Base-by-base conservation (phyloP, 2,329 filamentous ascomycete genomes). In the Cryoendolithus antarcticus region DNA sequence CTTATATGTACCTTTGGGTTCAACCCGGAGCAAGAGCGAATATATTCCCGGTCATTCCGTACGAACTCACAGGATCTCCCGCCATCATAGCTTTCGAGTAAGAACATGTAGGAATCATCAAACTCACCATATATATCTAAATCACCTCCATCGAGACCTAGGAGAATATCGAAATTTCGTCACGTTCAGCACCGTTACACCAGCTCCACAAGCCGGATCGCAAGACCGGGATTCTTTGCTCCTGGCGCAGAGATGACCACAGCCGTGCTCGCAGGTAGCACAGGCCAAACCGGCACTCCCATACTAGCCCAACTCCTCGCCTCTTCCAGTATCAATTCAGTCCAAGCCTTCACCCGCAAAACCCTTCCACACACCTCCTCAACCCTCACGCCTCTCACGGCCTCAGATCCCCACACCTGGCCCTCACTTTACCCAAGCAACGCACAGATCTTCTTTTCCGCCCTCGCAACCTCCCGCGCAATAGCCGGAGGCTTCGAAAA, bases 401-500 rank as follows among this genome's bases (percentile, higher is more conserved):
- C 82, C 19, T 48, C 71, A 49, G 82, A 93, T 58, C 77, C 75
- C 1, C 59, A 72, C 6, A 70, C 72, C 55, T 95, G 86, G 88
- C 63, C 75, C 2, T 49, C 67, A 7, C 63, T 60, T 30, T 66
- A 71, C 49, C 70, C 91, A 35, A 73, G 78, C 0, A 45, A 67
- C 0, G 77, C 82, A 0, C 58, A 66, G 1, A 66, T 82, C 47
- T 79, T 91, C 64, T 77, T 89, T 63, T 86, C 82, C 2, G 75
- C 75, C 1, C 71, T 95, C 1, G 89, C 80, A 42, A 94, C 86
- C 2, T 95, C 88, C 0, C 75, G 77, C 35, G 80, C 68, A 0
- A 69, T 71, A 9, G 86, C 86, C 0, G 88, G 88, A 44, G 70
- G 81, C 41, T 64, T 93, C 48, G 80, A 77, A 21, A 77, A 79